Conservation (phyloP, 768 basidiomycete genomes). For the Boletus pseudopeckii region DNA sequence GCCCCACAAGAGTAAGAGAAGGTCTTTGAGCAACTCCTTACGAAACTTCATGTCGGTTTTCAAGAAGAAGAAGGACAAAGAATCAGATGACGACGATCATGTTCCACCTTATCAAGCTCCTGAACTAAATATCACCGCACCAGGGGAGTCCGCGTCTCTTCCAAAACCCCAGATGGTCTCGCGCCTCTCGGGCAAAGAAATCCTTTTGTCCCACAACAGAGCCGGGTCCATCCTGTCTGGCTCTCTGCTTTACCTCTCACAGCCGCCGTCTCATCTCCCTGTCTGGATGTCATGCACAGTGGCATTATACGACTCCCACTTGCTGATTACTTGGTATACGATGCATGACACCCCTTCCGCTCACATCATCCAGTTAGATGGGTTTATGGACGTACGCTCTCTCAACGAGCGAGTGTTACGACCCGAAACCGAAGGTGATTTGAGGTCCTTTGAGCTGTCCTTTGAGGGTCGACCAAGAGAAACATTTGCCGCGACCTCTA, state of each 20-base stretch:
- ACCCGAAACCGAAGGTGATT: conserved; percentile 39
- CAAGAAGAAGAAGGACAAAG: conserved; percentile 43
- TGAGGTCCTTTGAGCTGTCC: conserved; percentile 62
- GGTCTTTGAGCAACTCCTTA: conserved; percentile 60
- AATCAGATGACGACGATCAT: conserved; percentile 26
- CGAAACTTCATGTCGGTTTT: conserved; percentile 61
- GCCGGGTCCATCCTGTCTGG: conserved; percentile 10
- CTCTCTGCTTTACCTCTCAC: conserved; percentile 49
- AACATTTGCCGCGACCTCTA: conserved; percentile 59
- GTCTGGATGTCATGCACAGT: conserved; percentile 51
- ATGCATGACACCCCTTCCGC: conserved; percentile 38
- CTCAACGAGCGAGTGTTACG: conserved; percentile 47
- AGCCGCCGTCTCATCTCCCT: conserved; percentile 30
- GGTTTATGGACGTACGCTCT: conserved; percentile 65
- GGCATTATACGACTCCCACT: conserved; percentile 35
- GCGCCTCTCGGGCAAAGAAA: not conserved
- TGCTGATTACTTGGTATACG: conserved; percentile 49
- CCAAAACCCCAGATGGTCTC: conserved; percentile 1
- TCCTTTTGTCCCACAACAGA: not conserved
- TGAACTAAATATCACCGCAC: conserved; percentile 1
- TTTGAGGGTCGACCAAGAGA: conserved; percentile 53
- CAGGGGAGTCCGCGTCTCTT: not conserved
- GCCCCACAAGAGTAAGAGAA: conserved; percentile 40
- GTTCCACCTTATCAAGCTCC: conserved; percentile 2
- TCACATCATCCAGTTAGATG: conserved; percentile 46